Evolutionary conservation across 1,284 basidiomycete species (phyloP).

Genomic region (Exsudoporus floridanus): DNA sequence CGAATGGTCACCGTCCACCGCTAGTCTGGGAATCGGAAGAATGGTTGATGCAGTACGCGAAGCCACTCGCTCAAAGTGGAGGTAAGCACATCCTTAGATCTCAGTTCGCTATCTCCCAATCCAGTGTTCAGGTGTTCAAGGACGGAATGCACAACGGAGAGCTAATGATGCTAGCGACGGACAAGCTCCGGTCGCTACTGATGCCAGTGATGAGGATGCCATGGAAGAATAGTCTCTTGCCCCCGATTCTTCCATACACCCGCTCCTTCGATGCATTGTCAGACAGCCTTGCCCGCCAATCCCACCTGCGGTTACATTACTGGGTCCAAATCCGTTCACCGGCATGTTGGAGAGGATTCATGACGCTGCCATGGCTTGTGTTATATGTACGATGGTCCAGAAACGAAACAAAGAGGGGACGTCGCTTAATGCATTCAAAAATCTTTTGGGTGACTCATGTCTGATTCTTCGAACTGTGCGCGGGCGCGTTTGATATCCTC

Average conservation of each 20-base stretch:
- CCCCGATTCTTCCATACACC: not conserved
- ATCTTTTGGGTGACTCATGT: slow-evolving; percentile 53
- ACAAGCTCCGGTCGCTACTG: slow-evolving; percentile 25
- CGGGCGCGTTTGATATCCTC: slow-evolving; percentile 89
- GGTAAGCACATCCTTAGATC: slow-evolving; percentile 43
- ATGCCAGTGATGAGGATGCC: slow-evolving; percentile 44
- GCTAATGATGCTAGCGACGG: slow-evolving; percentile 18
- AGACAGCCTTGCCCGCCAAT: not conserved
- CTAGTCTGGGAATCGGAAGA: slow-evolving; percentile 88
- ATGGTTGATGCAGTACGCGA: slow-evolving; percentile 72
- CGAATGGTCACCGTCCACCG: slow-evolving; percentile 9
- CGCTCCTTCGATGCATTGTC: not conserved
- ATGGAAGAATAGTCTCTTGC: slow-evolving; percentile 56
- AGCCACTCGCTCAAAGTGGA: slow-evolving; percentile 69
- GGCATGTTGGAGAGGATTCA: not conserved
- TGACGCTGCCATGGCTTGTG: slow-evolving; percentile 4
- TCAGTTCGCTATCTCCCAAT: slow-evolving; percentile 12
- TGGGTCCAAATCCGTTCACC: not conserved
- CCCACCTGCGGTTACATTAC: not conserved
- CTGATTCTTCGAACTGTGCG: slow-evolving; percentile 71
- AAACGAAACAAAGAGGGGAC: slow-evolving; percentile 7
- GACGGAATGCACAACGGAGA: slow-evolving; percentile 38
- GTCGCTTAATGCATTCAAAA: slow-evolving; percentile 32
- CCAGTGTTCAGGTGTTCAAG: slow-evolving; percentile 52
- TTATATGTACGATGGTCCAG: slow-evolving; percentile 3